phyloP scores from a whole-genome alignment of 2,329 filamentous ascomycete genomes.

The Curvularia verruculosa region DNA sequence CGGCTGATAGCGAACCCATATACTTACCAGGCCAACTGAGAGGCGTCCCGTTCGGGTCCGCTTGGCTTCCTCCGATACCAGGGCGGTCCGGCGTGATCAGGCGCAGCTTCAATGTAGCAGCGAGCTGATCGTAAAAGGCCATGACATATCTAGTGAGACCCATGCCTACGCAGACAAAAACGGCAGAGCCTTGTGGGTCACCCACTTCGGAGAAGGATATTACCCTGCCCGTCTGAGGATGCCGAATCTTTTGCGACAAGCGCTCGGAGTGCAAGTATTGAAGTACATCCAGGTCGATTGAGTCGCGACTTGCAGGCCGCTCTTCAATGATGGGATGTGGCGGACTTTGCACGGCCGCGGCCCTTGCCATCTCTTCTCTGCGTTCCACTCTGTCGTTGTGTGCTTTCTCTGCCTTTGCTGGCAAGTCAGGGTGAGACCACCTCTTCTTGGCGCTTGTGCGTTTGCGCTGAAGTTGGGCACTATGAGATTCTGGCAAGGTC shows the following conservation, averaged over 20 bases:
- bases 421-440: conserved; percentile 50
- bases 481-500: conserved; percentile 31
- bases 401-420: conserved; percentile 45
- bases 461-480: conserved; percentile 39
- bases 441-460: conserved; percentile 46
- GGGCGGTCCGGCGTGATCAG: conserved; percentile 94
- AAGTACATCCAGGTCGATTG: conserved; percentile 85
- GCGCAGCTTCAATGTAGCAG: conserved; percentile 82
- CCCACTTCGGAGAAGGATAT: conserved; percentile 98
- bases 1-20: background rate
- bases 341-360: conserved; percentile 39
- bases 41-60: conserved; percentile 83
- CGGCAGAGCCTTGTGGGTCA: conserved; percentile 85
- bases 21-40: conserved; percentile 87
- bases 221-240: conserved; percentile 82
- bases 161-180: conserved; percentile 98
- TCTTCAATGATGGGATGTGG: conserved; percentile 66
- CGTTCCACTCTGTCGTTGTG: conserved; percentile 43
- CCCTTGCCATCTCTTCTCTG: conserved; percentile 24
- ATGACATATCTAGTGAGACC: conserved; percentile 94
- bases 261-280: conserved; percentile 82
- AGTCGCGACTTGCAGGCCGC: conserved; percentile 79
- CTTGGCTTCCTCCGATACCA: conserved; percentile 89
- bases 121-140: conserved; percentile 96
- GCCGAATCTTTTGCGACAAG: conserved; percentile 83